Percentiles rank a stretch among this genome's conserved stretches.
These are phyloP conservation scores for Ogataea ganodermae DNA, from an alignment of 805 yeast species.

Conservation along the genomic window DNA sequence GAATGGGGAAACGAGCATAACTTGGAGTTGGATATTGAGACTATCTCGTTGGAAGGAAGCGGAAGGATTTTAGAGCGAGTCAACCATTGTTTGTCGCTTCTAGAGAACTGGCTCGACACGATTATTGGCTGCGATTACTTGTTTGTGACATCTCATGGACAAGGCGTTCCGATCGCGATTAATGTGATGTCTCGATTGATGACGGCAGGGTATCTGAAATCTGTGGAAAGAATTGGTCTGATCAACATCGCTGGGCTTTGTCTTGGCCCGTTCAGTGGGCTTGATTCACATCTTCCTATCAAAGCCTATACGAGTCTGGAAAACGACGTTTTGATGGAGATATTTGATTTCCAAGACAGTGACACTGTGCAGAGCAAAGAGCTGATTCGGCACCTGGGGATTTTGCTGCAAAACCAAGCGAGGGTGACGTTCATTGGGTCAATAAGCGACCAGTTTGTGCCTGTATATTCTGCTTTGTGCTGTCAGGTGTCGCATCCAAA, in stretches of 20 bases:
- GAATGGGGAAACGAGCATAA: constrained; percentile 56
- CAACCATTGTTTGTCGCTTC: constrained; percentile 64
- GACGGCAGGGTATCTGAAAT: constrained; percentile 59
- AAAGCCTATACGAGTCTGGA: constrained; percentile 85
- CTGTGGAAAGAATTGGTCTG: constrained; percentile 61
- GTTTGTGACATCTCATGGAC: constrained; percentile 87
- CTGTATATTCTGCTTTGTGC: constrained; percentile 85
- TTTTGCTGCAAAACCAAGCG: constrained; percentile 69
- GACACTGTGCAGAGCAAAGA: constrained; percentile 69
- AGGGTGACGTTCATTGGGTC: constrained; percentile 84
- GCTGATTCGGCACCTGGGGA: constrained; percentile 64
- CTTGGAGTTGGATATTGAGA: constrained; percentile 58
- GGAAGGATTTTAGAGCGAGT: constrained; percentile 87
- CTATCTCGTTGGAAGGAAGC: constrained; percentile 88
- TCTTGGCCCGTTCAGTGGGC: constrained; percentile 87
- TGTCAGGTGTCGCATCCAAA: constrained; percentile 83
- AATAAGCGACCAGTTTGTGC: constrained; percentile 87
- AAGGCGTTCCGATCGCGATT: constrained; percentile 88
- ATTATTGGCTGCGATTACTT: constrained; percentile 69
- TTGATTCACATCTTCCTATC: constrained; percentile 78
- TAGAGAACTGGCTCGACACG: constrained; percentile 66
- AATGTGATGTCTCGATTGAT: constrained; percentile 52
- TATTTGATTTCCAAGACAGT: constrained; percentile 84
- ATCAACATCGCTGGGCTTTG: constrained; percentile 92
- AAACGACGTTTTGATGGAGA: constrained; percentile 78